A percentile compares a stretch with the other conserved stretches of the same genome.
phyloP scores from a whole-genome alignment of 768 basidiomycete genomes.

The Lactarius hengduanensis region DNA sequence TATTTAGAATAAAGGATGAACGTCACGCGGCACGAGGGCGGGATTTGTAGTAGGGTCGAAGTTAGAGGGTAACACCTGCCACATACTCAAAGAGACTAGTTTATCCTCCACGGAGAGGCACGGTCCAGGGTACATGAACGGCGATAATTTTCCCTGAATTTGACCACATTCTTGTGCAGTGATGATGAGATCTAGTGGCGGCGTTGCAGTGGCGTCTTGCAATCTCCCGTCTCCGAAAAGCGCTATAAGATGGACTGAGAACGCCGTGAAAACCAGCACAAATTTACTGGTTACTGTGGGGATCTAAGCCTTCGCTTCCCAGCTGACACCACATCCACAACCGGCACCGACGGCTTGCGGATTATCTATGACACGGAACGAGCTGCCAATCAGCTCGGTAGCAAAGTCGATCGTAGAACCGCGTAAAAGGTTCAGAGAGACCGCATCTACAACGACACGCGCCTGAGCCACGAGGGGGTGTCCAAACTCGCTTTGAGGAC shows the following conservation, averaged over 20 bases:
- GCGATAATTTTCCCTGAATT: background rate
- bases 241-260: background rate
- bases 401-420: slow-evolving; percentile 89
- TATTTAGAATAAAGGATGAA: background rate
- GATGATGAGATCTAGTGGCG: background rate
- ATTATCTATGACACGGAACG: slow-evolving; percentile 79
- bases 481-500: slow-evolving; percentile 55
- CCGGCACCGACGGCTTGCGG: slow-evolving; percentile 88
- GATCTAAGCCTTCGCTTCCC: slow-evolving; percentile 70
- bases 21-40: background rate
- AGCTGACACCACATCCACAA: slow-evolving; percentile 95
- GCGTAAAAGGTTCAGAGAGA: slow-evolving; percentile 81
- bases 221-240: background rate
- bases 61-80: background rate
- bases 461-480: slow-evolving; percentile 70
- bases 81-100: background rate
- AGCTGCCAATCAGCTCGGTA: slow-evolving; percentile 93
- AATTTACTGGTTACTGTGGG: background rate
- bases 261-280: background rate
- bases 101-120: background rate
- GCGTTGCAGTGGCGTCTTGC: background rate
- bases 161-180: background rate
- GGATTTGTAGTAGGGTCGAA: background rate
- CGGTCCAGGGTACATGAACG: background rate
- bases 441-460: slow-evolving; percentile 79